Percentiles rank a stretch among this genome's conserved stretches.
phyloP scores from a whole-genome alignment of 2,329 filamentous ascomycete genomes.

The Daldinia sp. region DNA sequence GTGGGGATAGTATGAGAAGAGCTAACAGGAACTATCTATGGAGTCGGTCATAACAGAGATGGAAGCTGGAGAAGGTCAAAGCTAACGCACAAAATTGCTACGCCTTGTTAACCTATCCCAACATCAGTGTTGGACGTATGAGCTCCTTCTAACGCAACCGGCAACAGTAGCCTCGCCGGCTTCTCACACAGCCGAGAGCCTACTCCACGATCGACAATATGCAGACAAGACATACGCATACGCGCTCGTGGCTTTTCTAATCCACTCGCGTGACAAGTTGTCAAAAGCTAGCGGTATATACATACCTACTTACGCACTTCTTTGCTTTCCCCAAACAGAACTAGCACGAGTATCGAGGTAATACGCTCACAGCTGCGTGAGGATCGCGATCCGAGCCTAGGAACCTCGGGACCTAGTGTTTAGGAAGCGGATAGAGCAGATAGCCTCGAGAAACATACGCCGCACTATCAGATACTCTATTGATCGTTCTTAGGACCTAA shows the following conservation, averaged over 20 bases:
- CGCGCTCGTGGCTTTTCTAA: constrained; percentile 22
- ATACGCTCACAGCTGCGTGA: neutral
- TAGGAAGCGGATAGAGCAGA: constrained; percentile 3
- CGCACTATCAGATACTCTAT: neutral
- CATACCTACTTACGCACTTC: constrained; percentile 8
- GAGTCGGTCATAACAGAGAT: constrained; percentile 13
- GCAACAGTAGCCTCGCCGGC: constrained; percentile 26
- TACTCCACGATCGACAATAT: constrained; percentile 26
- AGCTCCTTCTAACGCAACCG: constrained; percentile 10
- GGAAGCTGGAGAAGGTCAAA: constrained; percentile 9
- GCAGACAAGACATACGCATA: constrained; percentile 23
- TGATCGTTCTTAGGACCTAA: neutral
- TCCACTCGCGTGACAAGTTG: constrained; percentile 22
- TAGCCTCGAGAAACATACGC: constrained; percentile 1
- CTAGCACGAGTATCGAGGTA: neutral
- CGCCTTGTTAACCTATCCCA: neutral
- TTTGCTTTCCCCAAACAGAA: constrained; percentile 4
- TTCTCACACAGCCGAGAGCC: constrained; percentile 29
- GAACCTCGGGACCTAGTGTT: neutral
- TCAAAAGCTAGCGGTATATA: constrained; percentile 10
- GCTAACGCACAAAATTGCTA: constrained; percentile 17
- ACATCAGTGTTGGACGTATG: constrained; percentile 3
- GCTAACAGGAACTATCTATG: constrained; percentile 11
- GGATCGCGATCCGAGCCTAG: constrained; percentile 17
- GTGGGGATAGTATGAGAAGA: constrained; percentile 2